Evolutionary conservation across 106 monocot genomes (phyloP).

Genomic region (Agapanthus africanus): DNA sequence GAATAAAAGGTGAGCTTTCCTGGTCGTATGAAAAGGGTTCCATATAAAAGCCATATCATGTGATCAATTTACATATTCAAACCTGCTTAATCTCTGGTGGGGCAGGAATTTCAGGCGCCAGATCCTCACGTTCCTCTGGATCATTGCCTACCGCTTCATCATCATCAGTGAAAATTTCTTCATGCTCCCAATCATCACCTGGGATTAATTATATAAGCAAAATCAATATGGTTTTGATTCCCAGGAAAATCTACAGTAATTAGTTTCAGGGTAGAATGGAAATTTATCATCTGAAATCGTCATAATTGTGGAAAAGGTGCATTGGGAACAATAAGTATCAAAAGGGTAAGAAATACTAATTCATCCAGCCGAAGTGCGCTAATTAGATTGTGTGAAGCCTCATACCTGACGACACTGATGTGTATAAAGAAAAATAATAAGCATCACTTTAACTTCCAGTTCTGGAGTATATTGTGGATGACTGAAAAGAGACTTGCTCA

Average conservation of each 20-base stretch:
- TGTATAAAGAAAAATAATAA: no score
- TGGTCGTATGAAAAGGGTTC: not conserved
- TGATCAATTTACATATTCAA: no score
- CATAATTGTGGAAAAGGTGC: no score
- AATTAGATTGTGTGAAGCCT: no score
- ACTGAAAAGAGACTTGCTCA: no score
- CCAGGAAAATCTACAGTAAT: not conserved
- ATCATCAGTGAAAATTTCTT: constrained; percentile 99
- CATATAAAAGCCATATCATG: not conserved
- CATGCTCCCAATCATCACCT: constrained; percentile 99
- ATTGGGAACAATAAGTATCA: no score
- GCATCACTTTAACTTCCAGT: no score
- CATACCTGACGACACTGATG: no score
- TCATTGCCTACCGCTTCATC: constrained; percentile 99
- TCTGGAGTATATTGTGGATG: no score
- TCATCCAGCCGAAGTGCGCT: no score
- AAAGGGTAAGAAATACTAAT: no score
- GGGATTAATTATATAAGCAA: constrained; percentile 1
- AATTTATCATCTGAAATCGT: not conserved
- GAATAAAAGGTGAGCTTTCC: not conserved
- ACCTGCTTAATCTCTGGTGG: constrained; percentile 99
- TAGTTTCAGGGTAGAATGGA: not conserved
- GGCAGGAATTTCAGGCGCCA: constrained; percentile 96
- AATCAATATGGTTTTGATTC: not conserved
- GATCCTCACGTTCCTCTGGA: constrained; percentile 84